Base-by-base conservation (phyloP, 768 basidiomycete species). In the Suillus cothurnatus region DNA sequence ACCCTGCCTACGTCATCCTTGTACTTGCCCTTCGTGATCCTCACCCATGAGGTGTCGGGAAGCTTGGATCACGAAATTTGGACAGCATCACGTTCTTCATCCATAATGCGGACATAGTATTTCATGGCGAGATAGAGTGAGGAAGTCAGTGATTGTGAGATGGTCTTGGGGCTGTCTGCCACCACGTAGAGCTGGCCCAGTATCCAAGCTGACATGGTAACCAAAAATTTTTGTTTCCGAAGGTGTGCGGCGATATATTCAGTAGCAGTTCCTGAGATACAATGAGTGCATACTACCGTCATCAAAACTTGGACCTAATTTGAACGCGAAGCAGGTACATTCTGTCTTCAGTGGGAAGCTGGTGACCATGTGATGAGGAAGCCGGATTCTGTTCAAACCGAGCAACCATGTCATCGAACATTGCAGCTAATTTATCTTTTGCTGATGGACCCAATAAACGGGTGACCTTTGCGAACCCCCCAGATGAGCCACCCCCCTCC, bases 191-290 rank as follows among this genome's bases (percentile, higher is more conserved):
- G 49, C 6, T 50, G 49, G 23, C 49, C 49, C 2, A 26, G 6
- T 17, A 8, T 28, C 49, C 49, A 50, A 50, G 49, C 49, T 17
- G 14, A 50, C 6, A 50, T 15, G 0, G 6, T 50, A 7, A 50
- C 26, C 1, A 14, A 2, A 50, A 50, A 50, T 50, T 15, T 15
- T 50, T 3, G 5, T 6, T 7, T 17, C 14, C 15, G 15, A 50
- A 26, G 49, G 26, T 50, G 49, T 15, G 5, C 15, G 1, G 49
- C 6, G 2, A 50, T 8, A 26, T 50, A 50, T 12, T 47, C 47
- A n/a, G 47, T 47, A 6, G 12, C 12, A 23, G n/a, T 66, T 66
- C 67, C 65, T 58, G 26, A 31, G 14, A 36, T 56, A 2, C 12
- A 23, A 14, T 49, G 11, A 23, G 47, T 23, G 6, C 8, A 23